Evolutionary conservation across 441 rosid genomes (phyloP).

Genomic region (Arabidopsis lyrata): DNA sequence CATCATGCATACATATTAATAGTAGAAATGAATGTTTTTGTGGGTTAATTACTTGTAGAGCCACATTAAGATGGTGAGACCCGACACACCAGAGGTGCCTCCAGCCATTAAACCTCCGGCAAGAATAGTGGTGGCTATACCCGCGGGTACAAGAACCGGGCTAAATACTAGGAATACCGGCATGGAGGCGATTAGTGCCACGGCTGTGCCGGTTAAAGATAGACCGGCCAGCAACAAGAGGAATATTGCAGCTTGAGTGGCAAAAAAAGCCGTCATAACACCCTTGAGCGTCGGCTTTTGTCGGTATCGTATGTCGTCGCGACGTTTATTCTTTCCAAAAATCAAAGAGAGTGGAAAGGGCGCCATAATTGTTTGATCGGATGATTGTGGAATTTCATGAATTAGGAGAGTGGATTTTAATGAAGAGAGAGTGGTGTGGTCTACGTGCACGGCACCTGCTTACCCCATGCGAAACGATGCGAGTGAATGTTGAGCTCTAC

Average conservation of each 20-base stretch:
- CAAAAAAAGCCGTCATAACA: slow-evolving; percentile 47
- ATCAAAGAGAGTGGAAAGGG: background rate
- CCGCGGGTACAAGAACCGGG: slow-evolving; percentile 80
- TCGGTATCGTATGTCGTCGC: background rate
- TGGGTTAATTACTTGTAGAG: slow-evolving; percentile 55
- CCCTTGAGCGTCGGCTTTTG: slow-evolving; percentile 3
- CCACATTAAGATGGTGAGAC: slow-evolving; percentile 62
- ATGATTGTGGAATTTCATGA: slow-evolving; percentile 20
- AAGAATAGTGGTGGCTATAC: slow-evolving; percentile 52
- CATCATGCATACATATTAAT: background rate
- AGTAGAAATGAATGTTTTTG: background rate
- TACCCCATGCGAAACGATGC: slow-evolving; percentile 69
- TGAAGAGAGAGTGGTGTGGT: slow-evolving; percentile 25
- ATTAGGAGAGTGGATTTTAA: slow-evolving; percentile 4
- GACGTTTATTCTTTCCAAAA: slow-evolving; percentile 28
- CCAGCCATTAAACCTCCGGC: slow-evolving; percentile 60
- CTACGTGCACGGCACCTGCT: slow-evolving; percentile 63
- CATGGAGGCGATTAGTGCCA: slow-evolving; percentile 59
- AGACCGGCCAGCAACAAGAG: slow-evolving; percentile 71
- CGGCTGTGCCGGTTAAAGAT: slow-evolving; percentile 64
- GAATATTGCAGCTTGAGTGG: slow-evolving; percentile 62
- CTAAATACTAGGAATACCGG: slow-evolving; percentile 75
- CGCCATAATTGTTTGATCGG: background rate
- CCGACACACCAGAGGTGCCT: slow-evolving; percentile 63
- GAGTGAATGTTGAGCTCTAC: slow-evolving; percentile 29